Evolutionary conservation across 768 basidiomycete species (phyloP).

Genomic region (Tubosaeta sp.): DNA sequence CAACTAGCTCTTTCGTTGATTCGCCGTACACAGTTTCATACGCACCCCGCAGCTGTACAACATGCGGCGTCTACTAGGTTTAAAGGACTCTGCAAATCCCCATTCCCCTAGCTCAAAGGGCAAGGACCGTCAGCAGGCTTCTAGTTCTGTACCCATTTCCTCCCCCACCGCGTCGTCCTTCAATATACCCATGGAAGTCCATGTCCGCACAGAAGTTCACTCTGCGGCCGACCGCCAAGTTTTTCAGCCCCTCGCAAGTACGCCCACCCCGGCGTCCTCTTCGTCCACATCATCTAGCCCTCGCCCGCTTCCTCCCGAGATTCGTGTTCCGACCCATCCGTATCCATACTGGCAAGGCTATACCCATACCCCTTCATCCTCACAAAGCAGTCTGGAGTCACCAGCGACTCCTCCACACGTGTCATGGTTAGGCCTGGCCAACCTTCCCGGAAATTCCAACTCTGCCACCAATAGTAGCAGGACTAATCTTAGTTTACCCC

Average conservation of each 20-base stretch:
- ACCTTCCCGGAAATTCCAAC: conserved; percentile 5
- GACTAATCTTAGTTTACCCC: conserved; percentile 2
- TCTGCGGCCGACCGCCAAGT: conserved; percentile 15
- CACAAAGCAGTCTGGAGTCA: conserved; percentile 30
- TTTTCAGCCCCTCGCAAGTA: conserved; percentile 19
- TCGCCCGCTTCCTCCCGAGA: conserved; percentile 28
- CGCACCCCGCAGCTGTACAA: conserved; percentile 8
- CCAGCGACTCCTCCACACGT: conserved; percentile 36
- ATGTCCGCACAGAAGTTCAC: conserved; percentile 27
- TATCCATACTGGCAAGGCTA: conserved; percentile 34
- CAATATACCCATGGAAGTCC: conserved; percentile 21
- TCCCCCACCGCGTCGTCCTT: conserved; percentile 6
- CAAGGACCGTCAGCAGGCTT: conserved; percentile 21
- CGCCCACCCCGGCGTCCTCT: conserved; percentile 10
- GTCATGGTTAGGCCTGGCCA: conserved; percentile 32
- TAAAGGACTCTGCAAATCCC: conserved; percentile 20
- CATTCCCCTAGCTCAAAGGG: conserved; percentile 17
- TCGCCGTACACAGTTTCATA: conserved; percentile 12
- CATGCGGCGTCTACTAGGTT: conserved; percentile 31
- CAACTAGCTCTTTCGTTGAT: conserved; percentile 10
- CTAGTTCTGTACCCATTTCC: background rate
- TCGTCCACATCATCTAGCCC: conserved; percentile 19
- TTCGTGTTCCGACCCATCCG: conserved; percentile 30
- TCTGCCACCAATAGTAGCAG: conserved; percentile 2
- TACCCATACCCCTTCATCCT: conserved; percentile 28